Base-by-base conservation (phyloP, 345 rosid species). In the Boechera divaricarpa region DNA sequence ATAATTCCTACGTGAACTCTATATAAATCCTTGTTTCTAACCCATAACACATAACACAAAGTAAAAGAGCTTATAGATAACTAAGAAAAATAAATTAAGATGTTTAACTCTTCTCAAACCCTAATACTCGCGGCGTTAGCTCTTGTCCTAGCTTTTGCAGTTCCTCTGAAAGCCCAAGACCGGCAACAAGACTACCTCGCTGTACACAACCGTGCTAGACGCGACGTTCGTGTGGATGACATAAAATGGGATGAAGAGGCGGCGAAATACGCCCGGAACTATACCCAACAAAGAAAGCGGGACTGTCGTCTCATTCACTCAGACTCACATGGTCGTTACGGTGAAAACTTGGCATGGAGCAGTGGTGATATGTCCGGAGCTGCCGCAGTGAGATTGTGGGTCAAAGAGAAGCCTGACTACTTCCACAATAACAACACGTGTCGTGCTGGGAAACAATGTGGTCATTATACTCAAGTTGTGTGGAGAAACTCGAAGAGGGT, bases 381-480 rank as follows among this genome's bases (percentile, higher is more conserved):
- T 5, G 79, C 2, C 9, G 80, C 85, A 28, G 80, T 79, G 72
- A 70, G 33, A 11, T 5, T 75, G 73, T 78, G 85, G 85, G 78
- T 78, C 11, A 16, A 1, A 13, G 52, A 77, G 75, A 64, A 56
- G 75, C 1, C 68, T n/a, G 69, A 69, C 33, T 77, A 70, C 52
- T 7, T 21, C 44, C 8, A 70, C 13, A 8, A 5, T 4, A 24
- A 76, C 1, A 77, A 77, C 48, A 55, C 64, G 0, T 76, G 80
- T n/a, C 57, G 70, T 0, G 0, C 49, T 10, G 70, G 75, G 54
- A 63, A 47, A 63, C 2, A 0, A 5, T 76, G 80, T 69, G 51
- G 49, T 42, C 49, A 42, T 62, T 69, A 90, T 44, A 88, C 93
- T 21, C 96, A 90, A 69, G 86, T 86, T 57, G 93, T 90, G 55